Base-by-base conservation (phyloP, 257 asterid genomes). In the Marsdenia floribunda region DNA sequence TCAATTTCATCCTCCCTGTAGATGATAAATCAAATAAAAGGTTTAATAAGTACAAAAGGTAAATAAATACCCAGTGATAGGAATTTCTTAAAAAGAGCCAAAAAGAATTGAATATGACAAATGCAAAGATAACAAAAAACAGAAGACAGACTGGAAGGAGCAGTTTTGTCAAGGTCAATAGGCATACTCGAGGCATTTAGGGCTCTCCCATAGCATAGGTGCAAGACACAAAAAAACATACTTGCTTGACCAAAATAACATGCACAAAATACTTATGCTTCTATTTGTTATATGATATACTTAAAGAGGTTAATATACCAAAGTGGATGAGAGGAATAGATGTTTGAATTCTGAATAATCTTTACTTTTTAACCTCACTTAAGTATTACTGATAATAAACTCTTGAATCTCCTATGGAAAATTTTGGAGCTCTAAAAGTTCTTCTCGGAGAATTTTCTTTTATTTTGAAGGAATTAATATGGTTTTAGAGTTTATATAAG, bases 1-100 rank as follows among this genome's bases (percentile, higher is more conserved):
- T 95, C 99, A 80, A 95, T 90, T 82, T 95, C 99, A 80, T 95
- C 99, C 89, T 95, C 99, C 83, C 99, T 95, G 92, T 54, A 69
- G 65, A 70, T 76, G 75, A 76, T 75, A 78, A 70, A 80, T 75
- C 53, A 72, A 44, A 42, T 70, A 73, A 66, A 59, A 24, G 74
- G 67, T 80, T 77, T 72, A 82, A 75, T 44, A 84, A 78, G 76
- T 57, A 67, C 66, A 60, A 74, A 35, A n/a, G n/a, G 57, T 38
- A 72, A 71, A 26, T 6, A 54, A 42, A 33, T 7, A 68, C 12
- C 1, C 18, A 38, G 8, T 11, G 15, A 19, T 6, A 66, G 50
- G 50, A 37, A 38, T 40, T 66, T 37, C 71, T 66, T 57, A 59
- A 47, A 63, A 58, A 9, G 22, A 50, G 53, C 33, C 37, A 42